Base-by-base conservation (phyloP, 2,329 filamentous ascomycete species). In the Penicillium sp. region DNA sequence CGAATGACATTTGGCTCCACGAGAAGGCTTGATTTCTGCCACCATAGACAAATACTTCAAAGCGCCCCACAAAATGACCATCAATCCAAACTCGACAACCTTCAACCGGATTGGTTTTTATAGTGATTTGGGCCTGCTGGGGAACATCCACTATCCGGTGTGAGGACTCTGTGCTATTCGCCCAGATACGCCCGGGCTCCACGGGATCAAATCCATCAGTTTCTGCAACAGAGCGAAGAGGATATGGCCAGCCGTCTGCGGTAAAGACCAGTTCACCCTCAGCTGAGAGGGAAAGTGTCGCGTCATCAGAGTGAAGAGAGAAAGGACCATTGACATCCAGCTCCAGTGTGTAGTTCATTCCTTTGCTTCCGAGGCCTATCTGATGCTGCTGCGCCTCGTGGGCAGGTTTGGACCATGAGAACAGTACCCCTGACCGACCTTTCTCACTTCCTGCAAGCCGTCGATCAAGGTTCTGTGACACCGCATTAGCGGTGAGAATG, bases 1-100 rank as follows among this genome's bases (percentile, higher is more conserved):
- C 81, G 61, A 83, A 77, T 1, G 81, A 80, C 81, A 83, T 84
- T 64, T 82, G 81, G 56, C 77, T 81, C 81, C 81, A 83, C 29
- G 79, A 82, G 45, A 81, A 79, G 46, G 77, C 55, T 7, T 72
- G 76, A 53, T 84, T 83, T 29, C 72, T 73, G 2, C 81, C 81
- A 0, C 81, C 81, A 59, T 75, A 83, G 1, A 84, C 76, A 55
- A 81, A 82, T 0, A 82, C 81, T 58, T 84, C 81, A 50, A 83
- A 83, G 9, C 81, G 66, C 0, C 81, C 81, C 1, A 59, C 72
- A 45, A 83, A 81, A 0, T 58, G 45, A 7, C 71, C 76, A 53
- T 81, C 63, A 0, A 82, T 58, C 78, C 79, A 83, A 0, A 78
- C 79, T 1, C 80, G 69, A 51, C 75, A 81, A 0, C 81, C 81